Base-by-base conservation (phyloP, 768 basidiomycete species). In the Cantharellus anzutake region DNA sequence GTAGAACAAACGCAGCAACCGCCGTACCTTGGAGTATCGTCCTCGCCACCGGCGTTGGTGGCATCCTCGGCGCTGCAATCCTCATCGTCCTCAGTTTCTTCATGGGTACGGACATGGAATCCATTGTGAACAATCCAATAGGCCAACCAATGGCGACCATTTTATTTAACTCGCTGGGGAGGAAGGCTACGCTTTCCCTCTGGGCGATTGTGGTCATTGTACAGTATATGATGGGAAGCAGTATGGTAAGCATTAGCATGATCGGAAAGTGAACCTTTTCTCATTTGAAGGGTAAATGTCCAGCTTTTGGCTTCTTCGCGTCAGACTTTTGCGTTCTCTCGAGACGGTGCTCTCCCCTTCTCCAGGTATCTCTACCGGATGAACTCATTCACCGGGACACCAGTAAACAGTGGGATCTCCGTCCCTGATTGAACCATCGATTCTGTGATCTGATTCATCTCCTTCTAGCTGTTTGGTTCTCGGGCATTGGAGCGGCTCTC, bases 11-110 rank as follows among this genome's bases (percentile, higher is more conserved):
- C 63, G 84, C 84, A 0, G 76, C 78, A 16, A 73, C 72, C 0
- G 82, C 81, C 35, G 80, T 85, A 2, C 84, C 84, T 0, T 82
- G 76, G 75, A 82, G 81, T 5, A 84, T 85, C 52, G 75, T 81
- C 29, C 70, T 70, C 40, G 77, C 84, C 0, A 76, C 77, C 51
- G 76, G 71, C 4, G 76, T 80, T 50, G 77, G 77, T 41, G 77
- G 78, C 51, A 63, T 81, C 5, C 63, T 63, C 7, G 62, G 64
- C 29, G 41, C 66, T 71, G 79, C 73, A 2, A 75, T 85, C 63
- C 82, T 81, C 60, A 70, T 85, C 48, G 73, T 78, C 20, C 68
- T 84, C 42, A 74, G 79, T 0, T 80, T 85, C 64, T 80, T 75
- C 62, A 83, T 84, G 79, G 80, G 80, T 38, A 70, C 67, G 0